phyloP scores from a whole-genome alignment of 139 green algal species.

The Mychonastes homosphaera region DNA sequence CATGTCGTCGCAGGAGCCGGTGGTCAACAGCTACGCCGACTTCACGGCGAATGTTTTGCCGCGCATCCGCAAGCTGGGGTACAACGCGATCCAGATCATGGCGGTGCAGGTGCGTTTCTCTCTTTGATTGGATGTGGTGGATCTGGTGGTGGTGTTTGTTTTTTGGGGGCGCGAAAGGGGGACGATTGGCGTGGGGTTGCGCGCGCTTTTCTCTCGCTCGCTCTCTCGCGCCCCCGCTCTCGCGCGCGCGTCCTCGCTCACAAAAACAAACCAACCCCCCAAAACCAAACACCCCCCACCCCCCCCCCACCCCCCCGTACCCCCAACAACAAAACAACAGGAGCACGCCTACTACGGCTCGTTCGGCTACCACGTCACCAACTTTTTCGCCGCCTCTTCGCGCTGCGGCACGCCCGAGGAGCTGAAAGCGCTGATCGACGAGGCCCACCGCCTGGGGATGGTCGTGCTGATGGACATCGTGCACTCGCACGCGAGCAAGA shows the following conservation, averaged over 20 bases:
- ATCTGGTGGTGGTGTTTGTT: no score
- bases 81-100: conserved; percentile 99
- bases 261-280: no score
- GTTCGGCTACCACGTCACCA: conserved; percentile 97
- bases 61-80: conserved; percentile 83
- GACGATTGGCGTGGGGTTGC: no score
- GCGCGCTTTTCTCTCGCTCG: no score
- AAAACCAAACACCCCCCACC: no score
- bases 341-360: conserved; percentile 54
- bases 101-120: conserved; percentile 97
- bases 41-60: conserved; percentile 88
- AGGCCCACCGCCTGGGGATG: conserved; percentile 55
- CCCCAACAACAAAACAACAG: background rate
- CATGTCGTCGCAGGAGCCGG: conserved; percentile 72
- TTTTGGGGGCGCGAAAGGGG: no score
- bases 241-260: no score
- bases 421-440: conserved; percentile 91
- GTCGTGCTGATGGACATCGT: conserved; percentile 80
- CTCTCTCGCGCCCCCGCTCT: no score
- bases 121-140: no score
- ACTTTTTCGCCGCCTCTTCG: conserved; percentile 87
- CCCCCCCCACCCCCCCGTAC: no score
- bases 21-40: conserved; percentile 89
- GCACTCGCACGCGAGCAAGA: conserved; percentile 88
- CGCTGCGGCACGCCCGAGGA: conserved; percentile 95